Evolutionary conservation across 2,329 filamentous ascomycete species (phyloP).

Genomic region (Dactylonectria macrodidyma): DNA sequence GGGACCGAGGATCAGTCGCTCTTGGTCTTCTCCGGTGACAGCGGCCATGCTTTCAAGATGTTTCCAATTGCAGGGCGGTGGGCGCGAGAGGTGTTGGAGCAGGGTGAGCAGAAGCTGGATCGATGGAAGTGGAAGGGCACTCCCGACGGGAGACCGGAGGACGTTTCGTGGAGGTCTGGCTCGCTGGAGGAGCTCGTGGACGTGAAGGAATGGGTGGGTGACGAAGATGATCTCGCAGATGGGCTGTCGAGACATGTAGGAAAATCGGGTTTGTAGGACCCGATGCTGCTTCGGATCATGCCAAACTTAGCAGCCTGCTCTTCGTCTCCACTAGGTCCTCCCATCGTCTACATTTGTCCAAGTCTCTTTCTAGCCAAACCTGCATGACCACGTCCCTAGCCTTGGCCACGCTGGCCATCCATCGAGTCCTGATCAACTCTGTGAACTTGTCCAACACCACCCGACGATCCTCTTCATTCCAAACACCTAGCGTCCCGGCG

Average conservation of each 20-base stretch:
- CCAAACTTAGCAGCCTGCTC: slow-evolving; percentile 17
- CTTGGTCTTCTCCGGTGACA: slow-evolving; percentile 69
- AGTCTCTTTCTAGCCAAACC: slow-evolving; percentile 25
- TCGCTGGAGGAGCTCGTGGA: slow-evolving; percentile 45
- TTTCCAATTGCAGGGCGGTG: slow-evolving; percentile 69
- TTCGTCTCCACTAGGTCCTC: slow-evolving; percentile 25
- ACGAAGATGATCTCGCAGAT: background rate
- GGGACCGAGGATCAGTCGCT: slow-evolving; percentile 53
- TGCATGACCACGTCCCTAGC: slow-evolving; percentile 16
- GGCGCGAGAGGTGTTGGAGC: slow-evolving; percentile 62
- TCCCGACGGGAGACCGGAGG: slow-evolving; percentile 36
- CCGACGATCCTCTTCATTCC: slow-evolving; percentile 20
- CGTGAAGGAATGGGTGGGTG: slow-evolving; percentile 9
- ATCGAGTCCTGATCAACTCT: slow-evolving; percentile 18
- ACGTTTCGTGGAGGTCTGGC: slow-evolving; percentile 55
- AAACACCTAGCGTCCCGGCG: slow-evolving; percentile 18
- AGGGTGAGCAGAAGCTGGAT: slow-evolving; percentile 57
- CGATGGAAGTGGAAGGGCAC: slow-evolving; percentile 68
- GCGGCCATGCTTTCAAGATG: slow-evolving; percentile 75
- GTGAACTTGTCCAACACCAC: slow-evolving; percentile 24
- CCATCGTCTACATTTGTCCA: slow-evolving; percentile 19
- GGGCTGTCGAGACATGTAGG: too few species aligned
- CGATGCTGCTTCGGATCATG: background rate
- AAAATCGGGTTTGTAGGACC: too few species aligned
- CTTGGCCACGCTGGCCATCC: slow-evolving; percentile 17